Conservation (phyloP, 208 protist genomes). For the Leishmania tarentolae region DNA sequence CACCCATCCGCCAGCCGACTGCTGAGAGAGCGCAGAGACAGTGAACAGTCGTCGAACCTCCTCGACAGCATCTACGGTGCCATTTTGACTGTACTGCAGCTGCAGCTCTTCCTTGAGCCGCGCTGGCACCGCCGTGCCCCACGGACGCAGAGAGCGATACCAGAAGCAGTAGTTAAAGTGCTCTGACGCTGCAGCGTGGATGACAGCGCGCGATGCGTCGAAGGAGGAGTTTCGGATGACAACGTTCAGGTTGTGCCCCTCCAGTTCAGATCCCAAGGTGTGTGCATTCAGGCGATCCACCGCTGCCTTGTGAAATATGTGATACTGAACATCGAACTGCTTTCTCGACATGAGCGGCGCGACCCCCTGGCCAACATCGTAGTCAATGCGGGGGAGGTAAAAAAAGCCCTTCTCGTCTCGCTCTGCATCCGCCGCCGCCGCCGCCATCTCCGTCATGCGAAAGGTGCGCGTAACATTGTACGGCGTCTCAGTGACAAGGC, state of each 20-base stretch:
- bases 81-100: constrained; percentile 73
- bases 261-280: constrained; percentile 74
- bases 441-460: constrained; percentile 59
- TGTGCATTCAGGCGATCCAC: constrained; percentile 75
- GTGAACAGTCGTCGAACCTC: constrained; percentile 61
- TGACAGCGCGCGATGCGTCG: constrained; percentile 71
- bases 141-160: constrained; percentile 84
- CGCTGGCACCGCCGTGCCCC: constrained; percentile 70
- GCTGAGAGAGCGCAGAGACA: constrained; percentile 63
- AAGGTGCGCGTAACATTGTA: constrained; percentile 61
- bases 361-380: constrained; percentile 58
- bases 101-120: constrained; percentile 70
- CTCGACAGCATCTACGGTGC: constrained; percentile 59
- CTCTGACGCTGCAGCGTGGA: constrained; percentile 74
- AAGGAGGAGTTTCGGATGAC: constrained; percentile 83
- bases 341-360: constrained; percentile 62
- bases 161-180: constrained; percentile 94
- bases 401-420: constrained; percentile 70
- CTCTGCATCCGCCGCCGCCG: constrained; percentile 40
- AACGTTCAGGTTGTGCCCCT: constrained; percentile 83
- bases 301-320: constrained; percentile 80
- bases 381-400: constrained; percentile 67
- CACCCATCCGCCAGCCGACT: constrained; percentile 72
- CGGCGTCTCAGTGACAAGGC: constrained; percentile 6
- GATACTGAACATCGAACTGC: constrained; percentile 82